Evolutionary conservation across 352 stramenopile species (phyloP).

Genomic region (Pythium dissotocum): DNA sequence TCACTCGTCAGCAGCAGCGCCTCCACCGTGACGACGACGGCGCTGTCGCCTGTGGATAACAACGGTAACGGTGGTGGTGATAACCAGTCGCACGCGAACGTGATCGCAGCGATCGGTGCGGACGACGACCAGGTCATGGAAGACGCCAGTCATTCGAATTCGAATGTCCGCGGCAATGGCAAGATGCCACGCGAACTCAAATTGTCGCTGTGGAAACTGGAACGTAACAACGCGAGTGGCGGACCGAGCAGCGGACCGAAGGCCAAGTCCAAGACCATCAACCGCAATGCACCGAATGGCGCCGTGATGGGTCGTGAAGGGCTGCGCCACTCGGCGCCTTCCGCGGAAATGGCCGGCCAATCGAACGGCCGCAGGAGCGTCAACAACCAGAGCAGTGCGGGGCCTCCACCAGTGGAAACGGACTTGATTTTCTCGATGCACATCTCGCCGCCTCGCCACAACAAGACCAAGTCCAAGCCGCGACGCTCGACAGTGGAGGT

Average conservation of each 20-base stretch:
- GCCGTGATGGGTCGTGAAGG: slow-evolving; percentile 16
- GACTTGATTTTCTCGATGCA: slow-evolving; percentile 25
- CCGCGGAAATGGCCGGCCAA: not conserved
- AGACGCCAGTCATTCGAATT: slow-evolving; percentile 6
- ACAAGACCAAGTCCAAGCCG: slow-evolving; percentile 9
- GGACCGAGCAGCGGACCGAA: not conserved
- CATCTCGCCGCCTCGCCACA: slow-evolving; percentile 26
- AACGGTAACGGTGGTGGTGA: slow-evolving; percentile 2
- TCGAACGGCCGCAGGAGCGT: not conserved
- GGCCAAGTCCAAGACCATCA: slow-evolving; percentile 21
- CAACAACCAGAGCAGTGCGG: not conserved
- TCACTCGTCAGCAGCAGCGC: slow-evolving; percentile 19
- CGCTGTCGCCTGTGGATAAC: slow-evolving; percentile 20
- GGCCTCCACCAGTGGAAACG: not conserved
- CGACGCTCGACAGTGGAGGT: slow-evolving; percentile 16
- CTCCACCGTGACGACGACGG: slow-evolving; percentile 23
- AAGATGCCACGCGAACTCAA: slow-evolving; percentile 21
- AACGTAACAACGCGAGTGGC: slow-evolving; percentile 15
- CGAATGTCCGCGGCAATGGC: not conserved
- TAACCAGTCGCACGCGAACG: slow-evolving; percentile 8
- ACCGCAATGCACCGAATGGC: slow-evolving; percentile 11
- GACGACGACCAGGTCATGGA: slow-evolving; percentile 24
- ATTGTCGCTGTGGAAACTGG: slow-evolving; percentile 27
- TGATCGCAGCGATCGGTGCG: slow-evolving; percentile 8
- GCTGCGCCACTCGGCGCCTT: not conserved